Percentiles rank a stretch among this genome's conserved stretches.
Conservation (phyloP, 257 asterid species). For the Sherardia arvensis region DNA sequence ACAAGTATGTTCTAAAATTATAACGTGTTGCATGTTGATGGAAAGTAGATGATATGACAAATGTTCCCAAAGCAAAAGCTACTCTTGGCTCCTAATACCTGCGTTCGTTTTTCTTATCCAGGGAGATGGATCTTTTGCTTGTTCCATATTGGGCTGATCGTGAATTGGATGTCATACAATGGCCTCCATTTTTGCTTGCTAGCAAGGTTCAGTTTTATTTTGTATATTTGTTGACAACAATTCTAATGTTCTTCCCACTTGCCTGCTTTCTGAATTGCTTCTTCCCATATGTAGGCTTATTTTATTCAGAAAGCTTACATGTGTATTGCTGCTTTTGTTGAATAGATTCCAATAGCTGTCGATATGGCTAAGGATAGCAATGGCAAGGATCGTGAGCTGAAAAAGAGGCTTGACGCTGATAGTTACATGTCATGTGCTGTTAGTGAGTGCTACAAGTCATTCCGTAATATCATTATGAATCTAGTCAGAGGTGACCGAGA, state of each 20-base stretch:
- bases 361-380: conserved; percentile 99
- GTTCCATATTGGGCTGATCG: conserved; percentile 99
- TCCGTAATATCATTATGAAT: conserved; percentile 61
- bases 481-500: conserved; percentile 70
- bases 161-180: conserved; percentile 78
- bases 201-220: conserved; percentile 59
- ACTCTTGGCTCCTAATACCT: conserved; percentile 6
- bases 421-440: conserved; percentile 91
- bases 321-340: conserved; percentile 9
- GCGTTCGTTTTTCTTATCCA: conserved; percentile 23
- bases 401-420: conserved; percentile 75
- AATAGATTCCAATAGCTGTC: conserved; percentile 92
- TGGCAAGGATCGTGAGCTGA: conserved; percentile 83
- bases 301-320: neutral
- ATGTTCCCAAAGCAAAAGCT: neutral
- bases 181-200: conserved; percentile 99
- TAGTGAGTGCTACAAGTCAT: conserved; percentile 91
- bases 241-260: neutral
- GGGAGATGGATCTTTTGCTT: conserved; percentile 98
- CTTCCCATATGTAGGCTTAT: neutral
- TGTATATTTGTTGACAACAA: neutral
- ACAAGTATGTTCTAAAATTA: conserved; percentile 37
- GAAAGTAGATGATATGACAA: neutral
- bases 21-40: neutral
- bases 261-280: neutral